Evolutionary conservation across 768 basidiomycete species (phyloP).

Genomic region (Rhodosporidiobolus odoratus): DNA sequence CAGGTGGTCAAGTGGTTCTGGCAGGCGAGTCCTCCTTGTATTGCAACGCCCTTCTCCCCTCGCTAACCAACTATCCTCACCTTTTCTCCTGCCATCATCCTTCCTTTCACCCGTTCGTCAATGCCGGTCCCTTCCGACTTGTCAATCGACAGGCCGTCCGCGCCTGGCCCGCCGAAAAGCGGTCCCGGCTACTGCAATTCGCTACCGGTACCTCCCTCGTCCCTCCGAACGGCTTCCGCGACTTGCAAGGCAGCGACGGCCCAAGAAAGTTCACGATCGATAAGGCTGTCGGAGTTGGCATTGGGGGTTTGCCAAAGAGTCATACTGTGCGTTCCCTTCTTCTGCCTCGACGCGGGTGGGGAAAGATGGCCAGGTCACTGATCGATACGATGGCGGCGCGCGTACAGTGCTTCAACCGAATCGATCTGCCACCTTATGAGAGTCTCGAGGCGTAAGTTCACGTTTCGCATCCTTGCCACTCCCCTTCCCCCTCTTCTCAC

Average conservation of each 20-base stretch:
- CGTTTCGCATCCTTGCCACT: not conserved
- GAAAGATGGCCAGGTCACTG: not conserved
- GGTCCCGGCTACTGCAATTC: conserved; percentile 78
- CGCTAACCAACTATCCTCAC: not conserved
- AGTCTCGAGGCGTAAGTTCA: conserved; percentile 16
- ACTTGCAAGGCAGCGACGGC: conserved; percentile 94
- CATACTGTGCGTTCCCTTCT: conserved; percentile 55
- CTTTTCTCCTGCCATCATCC: not conserved
- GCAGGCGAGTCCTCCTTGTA: conserved; percentile 44
- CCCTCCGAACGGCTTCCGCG: conserved; percentile 98
- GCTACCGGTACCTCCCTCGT: conserved; percentile 53
- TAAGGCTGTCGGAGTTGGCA: conserved; percentile 86
- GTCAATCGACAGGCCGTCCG: conserved; percentile 53
- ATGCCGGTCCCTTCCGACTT: not conserved
- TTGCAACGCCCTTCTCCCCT: not conserved
- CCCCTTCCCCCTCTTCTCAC: not conserved
- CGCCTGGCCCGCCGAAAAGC: conserved; percentile 94
- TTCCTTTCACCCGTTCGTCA: too few species aligned
- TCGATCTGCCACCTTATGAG: conserved; percentile 93
- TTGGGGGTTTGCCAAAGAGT: conserved; percentile 73
- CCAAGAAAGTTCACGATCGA: conserved; percentile 96
- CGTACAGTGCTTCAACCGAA: conserved; percentile 75
- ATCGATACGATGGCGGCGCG: not conserved
- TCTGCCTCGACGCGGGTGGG: not conserved
- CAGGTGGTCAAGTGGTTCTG: conserved; percentile 99